Evolutionary conservation across 2,329 filamentous ascomycete genomes (phyloP).

Genomic region (Graphilbum ipis-grandicollis): DNA sequence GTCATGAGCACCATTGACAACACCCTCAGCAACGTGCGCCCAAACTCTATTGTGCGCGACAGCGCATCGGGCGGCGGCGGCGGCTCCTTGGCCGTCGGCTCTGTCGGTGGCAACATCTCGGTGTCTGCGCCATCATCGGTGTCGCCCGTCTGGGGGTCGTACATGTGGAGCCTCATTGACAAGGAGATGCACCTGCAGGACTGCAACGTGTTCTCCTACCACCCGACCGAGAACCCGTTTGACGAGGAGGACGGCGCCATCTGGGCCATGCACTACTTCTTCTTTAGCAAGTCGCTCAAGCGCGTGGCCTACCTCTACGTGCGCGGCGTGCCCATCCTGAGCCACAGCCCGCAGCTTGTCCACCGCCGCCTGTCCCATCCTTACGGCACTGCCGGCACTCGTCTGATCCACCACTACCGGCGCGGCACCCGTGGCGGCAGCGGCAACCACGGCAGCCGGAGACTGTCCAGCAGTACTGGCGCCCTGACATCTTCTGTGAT

Average conservation of each 20-base stretch:
- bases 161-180: constrained; percentile 84
- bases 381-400: not conserved
- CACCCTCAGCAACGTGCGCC: constrained; percentile 72
- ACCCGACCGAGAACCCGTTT: constrained; percentile 77
- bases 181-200: constrained; percentile 86
- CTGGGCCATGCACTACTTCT: constrained; percentile 93
- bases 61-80: constrained; percentile 18
- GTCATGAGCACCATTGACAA: constrained; percentile 82
- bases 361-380: constrained; percentile 5
- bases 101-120: constrained; percentile 16
- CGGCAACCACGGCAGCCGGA: not conserved
- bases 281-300: constrained; percentile 87
- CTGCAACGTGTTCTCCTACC: constrained; percentile 79
- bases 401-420: constrained; percentile 5
- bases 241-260: constrained; percentile 84
- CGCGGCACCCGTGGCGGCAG: constrained; percentile 6
- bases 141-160: constrained; percentile 60
- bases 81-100: constrained; percentile 19
- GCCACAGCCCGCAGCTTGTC: constrained; percentile 33
- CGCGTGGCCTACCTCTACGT: constrained; percentile 89
- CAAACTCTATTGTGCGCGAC: constrained; percentile 28
- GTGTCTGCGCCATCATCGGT: constrained; percentile 19
- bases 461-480: constrained; percentile 1
- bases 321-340: constrained; percentile 68
- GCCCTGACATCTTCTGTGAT: not conserved